Evolutionary conservation across 2,329 filamentous ascomycete genomes (phyloP), one percentile per base, ranked within the genome.

Genomic region (Beauveria brongniartii): DNA sequence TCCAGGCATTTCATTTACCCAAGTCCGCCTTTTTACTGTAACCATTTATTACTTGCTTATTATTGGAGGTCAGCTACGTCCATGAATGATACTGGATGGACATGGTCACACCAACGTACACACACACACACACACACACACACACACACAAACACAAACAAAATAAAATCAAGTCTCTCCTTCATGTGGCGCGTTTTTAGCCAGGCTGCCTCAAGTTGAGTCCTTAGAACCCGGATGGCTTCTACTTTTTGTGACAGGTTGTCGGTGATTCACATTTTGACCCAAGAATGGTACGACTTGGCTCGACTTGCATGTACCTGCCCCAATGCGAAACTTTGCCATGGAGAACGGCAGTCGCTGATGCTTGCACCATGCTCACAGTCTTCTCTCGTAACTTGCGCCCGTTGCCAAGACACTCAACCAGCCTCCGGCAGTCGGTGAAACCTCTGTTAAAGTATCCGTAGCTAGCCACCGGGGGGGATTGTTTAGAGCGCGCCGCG

Each of bases 171-270:
- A 28, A 12, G 24, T 37, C 34, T 37, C 34, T 37, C 34, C 34
- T 37, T 37, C 3, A 51, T 10, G 48, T 51, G 47, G 37, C 24
- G 47, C 26, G 10, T 26, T 8, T 20, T 55, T 30, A 20, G 41
- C n/a, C 14, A 54, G 37, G 8, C 22, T 24, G 46, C 9, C 46
- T 16, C 24, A 43, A 28, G 40, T 43, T 48, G 18, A 40, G 20
- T 30, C 20, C 18, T 12, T 37, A n/a, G 56, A 22, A 59, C 56
- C 56, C 47, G 47, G 56, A 59, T 59, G 56, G 56, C 48, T 46
- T 44, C 20, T 14, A 37, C 55, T 16, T 40, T 58, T 34, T 26
- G 43, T 28, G 46, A 51, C 24, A 48, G 41, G 20, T 50, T 34
- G 10, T 30, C 30, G 37, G 14, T n/a, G 10, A 59, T 50, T 8